Conservation (phyloP, 768 basidiomycete genomes). For the Boletus tylopilopsis region DNA sequence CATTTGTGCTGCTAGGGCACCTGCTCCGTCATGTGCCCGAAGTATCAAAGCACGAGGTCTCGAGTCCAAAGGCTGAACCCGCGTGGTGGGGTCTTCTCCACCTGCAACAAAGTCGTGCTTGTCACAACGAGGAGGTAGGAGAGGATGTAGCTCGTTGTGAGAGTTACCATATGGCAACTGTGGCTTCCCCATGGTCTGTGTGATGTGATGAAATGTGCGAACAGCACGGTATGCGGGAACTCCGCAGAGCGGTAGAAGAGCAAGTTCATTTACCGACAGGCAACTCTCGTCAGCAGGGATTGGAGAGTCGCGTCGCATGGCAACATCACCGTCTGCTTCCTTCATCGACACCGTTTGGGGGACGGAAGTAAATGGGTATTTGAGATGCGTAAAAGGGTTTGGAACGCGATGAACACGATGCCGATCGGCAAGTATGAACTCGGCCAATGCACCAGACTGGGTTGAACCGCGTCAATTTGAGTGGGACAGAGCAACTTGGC, state of each 20-base stretch:
- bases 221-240: conserved; percentile 82
- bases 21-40: conserved; percentile 68
- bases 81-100: conserved; percentile 12
- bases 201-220: conserved; percentile 52
- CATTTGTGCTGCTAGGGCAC: conserved; percentile 77
- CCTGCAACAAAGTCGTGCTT: conserved; percentile 24
- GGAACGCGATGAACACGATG: conserved; percentile 73
- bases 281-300: conserved; percentile 9
- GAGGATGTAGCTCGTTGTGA: conserved; percentile 27
- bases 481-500: not conserved
- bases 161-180: conserved; percentile 23
- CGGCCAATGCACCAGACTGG: conserved; percentile 83
- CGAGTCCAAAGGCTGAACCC: conserved; percentile 11
- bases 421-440: conserved; percentile 82
- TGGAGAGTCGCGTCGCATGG: conserved; percentile 8
- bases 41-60: conserved; percentile 57
- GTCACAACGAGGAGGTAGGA: conserved; percentile 23
- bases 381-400: conserved; percentile 45
- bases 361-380: conserved; percentile 19
- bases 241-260: conserved; percentile 75
- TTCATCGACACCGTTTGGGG: conserved; percentile 8
- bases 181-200: conserved; percentile 20
- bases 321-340: conserved; percentile 6
- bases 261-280: conserved; percentile 66
- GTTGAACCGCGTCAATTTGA: conserved; percentile 8